These are phyloP conservation scores for Cephalotrichum gorgonifer DNA, from an alignment of 2,329 filamentous ascomycete genomes.

Conservation along the genomic window DNA sequence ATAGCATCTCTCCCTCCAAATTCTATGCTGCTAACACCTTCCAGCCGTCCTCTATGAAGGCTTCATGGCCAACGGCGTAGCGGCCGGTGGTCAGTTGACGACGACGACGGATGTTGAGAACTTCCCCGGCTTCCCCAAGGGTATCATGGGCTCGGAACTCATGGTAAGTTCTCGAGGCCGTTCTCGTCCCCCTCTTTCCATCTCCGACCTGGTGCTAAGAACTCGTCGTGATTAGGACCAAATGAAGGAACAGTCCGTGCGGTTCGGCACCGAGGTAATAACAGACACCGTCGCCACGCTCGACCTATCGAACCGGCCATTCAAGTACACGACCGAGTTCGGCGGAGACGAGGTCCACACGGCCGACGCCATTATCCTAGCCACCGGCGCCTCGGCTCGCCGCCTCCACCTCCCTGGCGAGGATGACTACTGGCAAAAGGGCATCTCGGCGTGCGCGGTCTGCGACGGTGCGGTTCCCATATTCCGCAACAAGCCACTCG, in stretches of 20 bases:
- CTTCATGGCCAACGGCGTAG: constrained; percentile 94
- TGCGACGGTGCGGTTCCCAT: constrained; percentile 96
- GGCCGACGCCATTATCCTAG: constrained; percentile 85
- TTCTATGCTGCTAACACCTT: neutral
- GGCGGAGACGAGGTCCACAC: constrained; percentile 73
- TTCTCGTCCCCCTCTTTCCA: neutral
- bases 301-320: constrained; percentile 74
- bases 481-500: constrained; percentile 90
- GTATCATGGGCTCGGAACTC: constrained; percentile 75
- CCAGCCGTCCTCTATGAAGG: constrained; percentile 87
- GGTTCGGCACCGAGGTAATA: constrained; percentile 87
- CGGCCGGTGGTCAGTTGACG: constrained; percentile 90
- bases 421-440: constrained; percentile 94
- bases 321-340: constrained; percentile 91
- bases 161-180: constrained; percentile 48
- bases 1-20: neutral
- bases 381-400: constrained; percentile 86
- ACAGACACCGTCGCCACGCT: constrained; percentile 86
- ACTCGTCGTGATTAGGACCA: constrained; percentile 45
- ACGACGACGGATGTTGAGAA: constrained; percentile 99
- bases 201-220: neutral
- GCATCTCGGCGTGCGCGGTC: constrained; percentile 91
- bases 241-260: constrained; percentile 85
- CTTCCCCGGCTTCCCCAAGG: constrained; percentile 87
- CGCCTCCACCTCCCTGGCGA: constrained; percentile 77